Evolutionary conservation across 371 early-diverging fungal genomes (phyloP), one percentile per base, ranked within the genome.

Genomic region (Syncephalastrum sp.): DNA sequence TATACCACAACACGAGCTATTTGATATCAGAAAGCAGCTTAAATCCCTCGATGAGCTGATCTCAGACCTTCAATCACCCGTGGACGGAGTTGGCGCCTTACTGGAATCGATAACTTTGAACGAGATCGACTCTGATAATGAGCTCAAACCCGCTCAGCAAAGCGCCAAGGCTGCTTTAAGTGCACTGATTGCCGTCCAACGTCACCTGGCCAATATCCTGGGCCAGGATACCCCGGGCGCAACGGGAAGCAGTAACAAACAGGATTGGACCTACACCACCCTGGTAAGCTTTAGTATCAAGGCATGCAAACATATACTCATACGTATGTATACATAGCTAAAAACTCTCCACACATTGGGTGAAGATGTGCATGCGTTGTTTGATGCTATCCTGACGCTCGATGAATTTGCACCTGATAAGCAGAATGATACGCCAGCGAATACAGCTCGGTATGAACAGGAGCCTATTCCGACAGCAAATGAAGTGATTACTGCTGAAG

Each of bases 101-200:
- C 41, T 78, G 16, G 75, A 75, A 38, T 73, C 74, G 3, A 71
- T 78, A 42, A 58, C 56, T 17, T 65, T 78, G 14, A 65, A 69
- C 10, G 75, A 78, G 47, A 65, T 68, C 3, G 75, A 78, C 25
- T 66, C 60, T 12, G 70, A 78, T 41, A 73, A 73, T 53, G 79
- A 78, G 47, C 25, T 78, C 15, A 69, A 67, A 6, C 68, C 72
- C 23, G 75, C 72, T 16, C 79, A 78, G 53, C 66, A 69, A 8
- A 73, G 65, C 56, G 75, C 75, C 15, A 75, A 78, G 65, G 72
- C 75, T 51, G 16, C 38, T 43, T 27, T 41, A 21, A 16, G 10
- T 33, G 38, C 38, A 5, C 1, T 41, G 38, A 21, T 47, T 46
- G 7, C 51, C 17, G 16, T 50, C 21, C 61, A 21, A 33, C 38